Percentiles rank a stretch among this genome's conserved stretches.
These are phyloP conservation scores for Candida xyloterini DNA, from an alignment of 805 yeast species.

Conservation along the genomic window DNA sequence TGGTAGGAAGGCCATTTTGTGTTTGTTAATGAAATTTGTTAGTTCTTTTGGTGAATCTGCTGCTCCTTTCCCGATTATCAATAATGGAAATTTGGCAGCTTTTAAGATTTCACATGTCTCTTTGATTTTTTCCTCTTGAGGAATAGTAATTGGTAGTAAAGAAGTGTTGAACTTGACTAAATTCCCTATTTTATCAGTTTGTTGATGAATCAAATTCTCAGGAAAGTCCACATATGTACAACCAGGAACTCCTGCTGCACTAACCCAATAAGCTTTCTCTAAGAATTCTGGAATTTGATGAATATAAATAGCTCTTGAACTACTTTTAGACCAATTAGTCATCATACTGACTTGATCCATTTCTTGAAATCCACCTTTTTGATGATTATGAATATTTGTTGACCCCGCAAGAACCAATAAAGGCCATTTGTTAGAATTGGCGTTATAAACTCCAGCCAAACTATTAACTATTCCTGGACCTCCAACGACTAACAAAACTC, in stretches of 20 bases:
- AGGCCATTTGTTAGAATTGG: slow-evolving; percentile 63
- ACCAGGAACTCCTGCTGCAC: slow-evolving; percentile 55
- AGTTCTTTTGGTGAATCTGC: slow-evolving; percentile 41
- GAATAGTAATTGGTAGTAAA: neutral
- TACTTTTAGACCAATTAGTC: slow-evolving; percentile 44
- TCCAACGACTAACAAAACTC: slow-evolving; percentile 67
- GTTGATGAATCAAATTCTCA: slow-evolving; percentile 51
- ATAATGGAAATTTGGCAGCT: slow-evolving; percentile 45
- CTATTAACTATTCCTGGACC: slow-evolving; percentile 75
- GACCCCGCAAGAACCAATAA: slow-evolving; percentile 65
- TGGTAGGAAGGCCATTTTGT: slow-evolving; percentile 57
- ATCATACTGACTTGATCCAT: slow-evolving; percentile 58
- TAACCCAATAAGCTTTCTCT: slow-evolving; percentile 44
- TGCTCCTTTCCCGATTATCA: slow-evolving; percentile 67
- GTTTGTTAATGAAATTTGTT: slow-evolving; percentile 38
- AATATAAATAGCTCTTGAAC: slow-evolving; percentile 32
- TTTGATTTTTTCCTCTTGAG: slow-evolving; percentile 36
- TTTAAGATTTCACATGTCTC: slow-evolving; percentile 35
- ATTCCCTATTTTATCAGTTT: neutral
- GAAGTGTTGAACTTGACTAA: slow-evolving; percentile 13
- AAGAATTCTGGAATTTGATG: slow-evolving; percentile 38
- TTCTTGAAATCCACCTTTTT: slow-evolving; percentile 70
- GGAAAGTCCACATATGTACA: slow-evolving; percentile 63
- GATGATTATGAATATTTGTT: slow-evolving; percentile 42
- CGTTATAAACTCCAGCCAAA: slow-evolving; percentile 62